A percentile compares a stretch with the other conserved stretches of the same genome.
These are phyloP conservation scores for Tardiomyces blankii DNA, from an alignment of 1,139 yeast genomes.

Conservation along the genomic window DNA sequence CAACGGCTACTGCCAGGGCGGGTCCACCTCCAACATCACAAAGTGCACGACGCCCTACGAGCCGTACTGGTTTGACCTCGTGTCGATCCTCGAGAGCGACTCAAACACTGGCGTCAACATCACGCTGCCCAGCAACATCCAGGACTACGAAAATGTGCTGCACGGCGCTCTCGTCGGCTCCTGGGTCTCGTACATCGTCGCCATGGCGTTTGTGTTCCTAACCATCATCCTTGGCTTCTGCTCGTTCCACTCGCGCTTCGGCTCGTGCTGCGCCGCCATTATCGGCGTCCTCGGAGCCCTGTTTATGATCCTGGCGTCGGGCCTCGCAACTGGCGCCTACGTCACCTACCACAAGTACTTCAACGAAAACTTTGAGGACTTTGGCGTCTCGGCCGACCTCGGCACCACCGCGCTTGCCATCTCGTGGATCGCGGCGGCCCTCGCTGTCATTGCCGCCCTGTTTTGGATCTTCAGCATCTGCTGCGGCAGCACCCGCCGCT, in stretches of 20 bases:
- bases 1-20: conserved; percentile 70
- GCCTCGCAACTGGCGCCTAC: conserved; percentile 36
- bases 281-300: conserved; percentile 17
- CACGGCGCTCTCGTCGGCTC: conserved; percentile 33
- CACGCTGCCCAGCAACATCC: conserved; percentile 15
- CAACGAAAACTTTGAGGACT: conserved; percentile 24
- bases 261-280: conserved; percentile 24
- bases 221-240: conserved; percentile 31
- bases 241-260: conserved; percentile 26
- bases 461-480: conserved; percentile 34
- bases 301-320: conserved; percentile 28
- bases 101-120: conserved; percentile 20
- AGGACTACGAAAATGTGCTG: conserved; percentile 25
- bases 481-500: conserved; percentile 26
- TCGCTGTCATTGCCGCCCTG: conserved; percentile 27
- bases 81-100: conserved; percentile 29
- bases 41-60: conserved; percentile 28
- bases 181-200: conserved; percentile 37
- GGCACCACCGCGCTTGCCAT: conserved; percentile 29
- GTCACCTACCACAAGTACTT: conserved; percentile 27
- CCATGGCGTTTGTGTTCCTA: conserved; percentile 31
- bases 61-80: conserved; percentile 55
- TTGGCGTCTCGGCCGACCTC: conserved; percentile 32
- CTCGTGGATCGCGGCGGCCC: conserved; percentile 37
- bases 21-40: conserved; percentile 26